Percentiles rank a stretch among this genome's conserved stretches.
These are phyloP conservation scores for Lactifluus rugatus DNA, from an alignment of 768 basidiomycete genomes.

Conservation along the genomic window DNA sequence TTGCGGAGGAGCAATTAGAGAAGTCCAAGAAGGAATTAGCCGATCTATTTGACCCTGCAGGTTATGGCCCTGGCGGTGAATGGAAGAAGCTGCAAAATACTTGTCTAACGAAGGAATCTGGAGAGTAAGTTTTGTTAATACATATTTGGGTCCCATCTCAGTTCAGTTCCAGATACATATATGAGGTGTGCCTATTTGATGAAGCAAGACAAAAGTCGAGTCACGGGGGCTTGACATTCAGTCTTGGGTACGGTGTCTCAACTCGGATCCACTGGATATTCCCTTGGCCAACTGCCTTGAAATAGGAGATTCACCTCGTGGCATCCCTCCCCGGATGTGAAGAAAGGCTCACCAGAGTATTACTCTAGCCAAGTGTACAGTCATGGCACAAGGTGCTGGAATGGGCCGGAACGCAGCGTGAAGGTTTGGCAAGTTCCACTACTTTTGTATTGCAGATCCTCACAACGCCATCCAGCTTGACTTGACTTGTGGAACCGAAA, in stretches of 20 bases:
- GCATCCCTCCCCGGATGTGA: constrained; percentile 52
- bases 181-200: constrained; percentile 87
- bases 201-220: constrained; percentile 83
- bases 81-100: constrained; percentile 90
- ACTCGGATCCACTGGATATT: neutral
- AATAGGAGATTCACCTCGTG: constrained; percentile 68
- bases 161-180: constrained; percentile 60
- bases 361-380: constrained; percentile 79
- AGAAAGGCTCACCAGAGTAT: constrained; percentile 57
- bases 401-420: constrained; percentile 84
- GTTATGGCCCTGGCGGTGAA: constrained; percentile 75
- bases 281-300: neutral
- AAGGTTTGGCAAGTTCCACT: constrained; percentile 36
- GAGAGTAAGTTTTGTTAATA: constrained; percentile 60
- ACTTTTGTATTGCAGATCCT: neutral
- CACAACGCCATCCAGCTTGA: constrained; percentile 44
- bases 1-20: constrained; percentile 42
- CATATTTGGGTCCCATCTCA: neutral
- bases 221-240: constrained; percentile 61
- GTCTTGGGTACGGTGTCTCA: constrained; percentile 61
- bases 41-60: constrained; percentile 54
- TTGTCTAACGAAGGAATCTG: constrained; percentile 73
- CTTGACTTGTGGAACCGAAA: constrained; percentile 78
- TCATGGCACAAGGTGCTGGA: constrained; percentile 88
- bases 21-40: constrained; percentile 47